Evolutionary conservation across 768 basidiomycete species (phyloP).

Genomic region (Leccinellum albellum): DNA sequence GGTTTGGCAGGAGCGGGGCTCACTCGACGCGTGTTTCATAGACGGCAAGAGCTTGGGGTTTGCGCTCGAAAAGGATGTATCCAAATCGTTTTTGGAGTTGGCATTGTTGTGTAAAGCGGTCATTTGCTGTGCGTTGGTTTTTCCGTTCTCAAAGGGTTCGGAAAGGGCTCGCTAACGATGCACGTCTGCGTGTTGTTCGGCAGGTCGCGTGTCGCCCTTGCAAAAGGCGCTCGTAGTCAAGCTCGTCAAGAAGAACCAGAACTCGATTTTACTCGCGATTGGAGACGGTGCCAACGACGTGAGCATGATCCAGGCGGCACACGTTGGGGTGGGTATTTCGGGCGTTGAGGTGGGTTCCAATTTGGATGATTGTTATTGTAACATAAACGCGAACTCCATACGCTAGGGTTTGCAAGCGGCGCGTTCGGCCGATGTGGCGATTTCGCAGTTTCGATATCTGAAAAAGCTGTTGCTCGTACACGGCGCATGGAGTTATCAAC

Average conservation of each 20-base stretch:
- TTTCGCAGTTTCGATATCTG: slow-evolving; percentile 94
- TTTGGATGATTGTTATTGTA: not conserved
- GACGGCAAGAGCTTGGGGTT: slow-evolving; percentile 94
- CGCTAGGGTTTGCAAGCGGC: slow-evolving; percentile 93
- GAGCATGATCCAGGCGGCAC: slow-evolving; percentile 98
- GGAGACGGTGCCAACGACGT: slow-evolving; percentile 99
- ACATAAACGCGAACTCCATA: not conserved
- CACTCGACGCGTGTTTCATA: slow-evolving; percentile 26
- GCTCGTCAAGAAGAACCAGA: slow-evolving; percentile 96
- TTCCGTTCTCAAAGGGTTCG: too few relatives aligned
- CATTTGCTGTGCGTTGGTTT: slow-evolving; percentile 71
- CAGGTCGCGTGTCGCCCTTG: slow-evolving; percentile 90
- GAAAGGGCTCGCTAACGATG: not conserved
- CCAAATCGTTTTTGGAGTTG: slow-evolving; percentile 86
- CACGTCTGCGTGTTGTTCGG: not conserved
- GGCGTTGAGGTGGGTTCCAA: slow-evolving; percentile 75
- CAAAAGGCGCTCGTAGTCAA: slow-evolving; percentile 98
- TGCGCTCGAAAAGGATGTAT: slow-evolving; percentile 90
- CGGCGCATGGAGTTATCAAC: slow-evolving; percentile 97
- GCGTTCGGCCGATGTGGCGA: slow-evolving; percentile 94
- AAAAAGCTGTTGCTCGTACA: slow-evolving; percentile 96
- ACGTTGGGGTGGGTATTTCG: slow-evolving; percentile 96
- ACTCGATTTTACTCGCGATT: slow-evolving; percentile 91
- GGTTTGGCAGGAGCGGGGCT: not conserved
- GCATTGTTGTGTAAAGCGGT: slow-evolving; percentile 99